A percentile compares a stretch with the other conserved stretches of the same genome.
Conservation (phyloP, 805 yeast species). For the Hanseniaspora mollemarum region DNA sequence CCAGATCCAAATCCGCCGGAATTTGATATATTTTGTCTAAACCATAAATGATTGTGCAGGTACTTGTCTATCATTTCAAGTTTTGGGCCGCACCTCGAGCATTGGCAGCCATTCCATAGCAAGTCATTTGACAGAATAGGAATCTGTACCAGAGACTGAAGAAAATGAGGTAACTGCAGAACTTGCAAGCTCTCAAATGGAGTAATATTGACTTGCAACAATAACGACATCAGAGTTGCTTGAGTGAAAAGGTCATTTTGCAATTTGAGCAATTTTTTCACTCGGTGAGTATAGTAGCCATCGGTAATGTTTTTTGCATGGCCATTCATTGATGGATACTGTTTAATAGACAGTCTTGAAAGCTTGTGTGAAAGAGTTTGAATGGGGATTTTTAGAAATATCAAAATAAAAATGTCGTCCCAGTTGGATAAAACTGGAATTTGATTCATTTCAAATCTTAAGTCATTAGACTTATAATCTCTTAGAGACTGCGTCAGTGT, state of each 20-base stretch:
- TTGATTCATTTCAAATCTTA: conserved; percentile 8
- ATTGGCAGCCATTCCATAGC: conserved; percentile 13
- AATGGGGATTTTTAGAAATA: not conserved
- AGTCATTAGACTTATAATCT: not conserved
- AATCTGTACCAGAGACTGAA: conserved; percentile 10
- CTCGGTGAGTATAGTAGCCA: conserved; percentile 10
- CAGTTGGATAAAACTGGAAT: conserved; percentile 1
- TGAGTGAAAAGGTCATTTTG: not conserved
- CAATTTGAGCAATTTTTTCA: conserved; percentile 1
- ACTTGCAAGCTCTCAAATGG: not conserved
- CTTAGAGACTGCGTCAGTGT: conserved; percentile 3
- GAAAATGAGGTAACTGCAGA: conserved; percentile 6
- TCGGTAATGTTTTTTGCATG: conserved; percentile 13
- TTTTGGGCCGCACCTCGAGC: conserved; percentile 1
- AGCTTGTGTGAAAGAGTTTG: not conserved
- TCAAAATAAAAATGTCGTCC: conserved; percentile 3
- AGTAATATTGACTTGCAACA: not conserved
- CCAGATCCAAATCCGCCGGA: conserved; percentile 16
- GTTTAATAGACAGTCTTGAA: not conserved
- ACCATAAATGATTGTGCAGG: conserved; percentile 13
- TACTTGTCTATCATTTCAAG: not conserved
- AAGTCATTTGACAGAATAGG: conserved; percentile 13
- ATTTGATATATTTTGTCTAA: conserved; percentile 11
- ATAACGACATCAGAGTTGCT: not conserved
- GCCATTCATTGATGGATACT: conserved; percentile 12